Percentiles rank a stretch among this genome's conserved stretches.
phyloP scores from a whole-genome alignment of 1,284 basidiomycete genomes.

The Ganoderma multipileum region DNA sequence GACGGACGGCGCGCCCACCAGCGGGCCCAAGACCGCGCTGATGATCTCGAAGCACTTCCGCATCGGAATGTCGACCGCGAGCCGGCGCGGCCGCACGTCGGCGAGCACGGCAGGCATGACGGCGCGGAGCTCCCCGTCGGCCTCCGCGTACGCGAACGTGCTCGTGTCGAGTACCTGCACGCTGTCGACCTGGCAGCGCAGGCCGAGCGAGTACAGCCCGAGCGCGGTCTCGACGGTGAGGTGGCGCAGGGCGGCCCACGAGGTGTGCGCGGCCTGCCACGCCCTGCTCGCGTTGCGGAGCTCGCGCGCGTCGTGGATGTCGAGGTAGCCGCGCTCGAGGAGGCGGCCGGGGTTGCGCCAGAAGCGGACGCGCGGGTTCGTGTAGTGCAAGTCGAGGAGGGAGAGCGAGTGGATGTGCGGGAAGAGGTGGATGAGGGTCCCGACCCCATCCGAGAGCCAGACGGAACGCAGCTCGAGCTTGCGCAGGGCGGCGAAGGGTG shows the following conservation, averaged over 20 bases:
- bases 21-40: neutral
- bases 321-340: conserved; percentile 2
- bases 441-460: conserved; percentile 2
- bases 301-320: neutral
- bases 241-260: neutral
- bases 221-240: conserved; percentile 3
- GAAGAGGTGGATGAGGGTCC: conserved; percentile 9
- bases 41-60: conserved; percentile 5
- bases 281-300: neutral
- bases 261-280: neutral
- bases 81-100: neutral
- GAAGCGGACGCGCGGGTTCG: conserved; percentile 3
- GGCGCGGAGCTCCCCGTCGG: neutral
- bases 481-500: neutral
- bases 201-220: conserved; percentile 1
- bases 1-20: neutral
- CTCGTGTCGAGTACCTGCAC: neutral
- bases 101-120: conserved; percentile 4
- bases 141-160: neutral
- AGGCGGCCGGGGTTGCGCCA: neutral
- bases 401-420: neutral
- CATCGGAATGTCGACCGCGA: neutral
- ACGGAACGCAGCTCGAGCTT: conserved; percentile 5
- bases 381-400: neutral
- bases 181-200: neutral